Base-by-base conservation (phyloP, 768 basidiomycete species). In the Multifurca ochricompacta region DNA sequence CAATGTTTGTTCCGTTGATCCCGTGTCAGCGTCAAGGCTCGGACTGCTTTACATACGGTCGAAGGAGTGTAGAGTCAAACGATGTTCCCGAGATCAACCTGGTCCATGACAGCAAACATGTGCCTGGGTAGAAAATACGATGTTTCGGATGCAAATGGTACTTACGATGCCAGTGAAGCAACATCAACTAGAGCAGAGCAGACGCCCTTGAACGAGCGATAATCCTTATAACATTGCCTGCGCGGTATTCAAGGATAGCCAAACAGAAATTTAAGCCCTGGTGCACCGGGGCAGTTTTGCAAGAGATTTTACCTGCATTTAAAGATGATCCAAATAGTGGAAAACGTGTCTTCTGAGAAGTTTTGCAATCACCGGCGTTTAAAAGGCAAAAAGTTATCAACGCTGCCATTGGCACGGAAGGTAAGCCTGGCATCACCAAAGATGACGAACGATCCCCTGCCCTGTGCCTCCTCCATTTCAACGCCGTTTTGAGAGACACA, bases 341-440 rank as follows among this genome's bases (percentile, higher is more conserved):
- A n/a, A n/a, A n/a, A n/a, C n/a, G n/a, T n/a, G n/a, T n/a, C n/a
- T n/a, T n/a, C 62, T 62, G 7, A 69, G 54, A 47, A 77, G 70
- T 63, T 77, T 77, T 43, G 72, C 75, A 36, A 70, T 54, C 74
- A 68, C 5, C 68, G 69, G 31, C 60, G 64, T 46, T 73, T 67
- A 39, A 31, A 14, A 27, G 48, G 43, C 16, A 61, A 62, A 32
- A 53, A 62, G 36, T 59, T 46, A 19, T 54, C 42, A 27, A 32
- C 36, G 34, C 62, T 63, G 43, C 53, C 55, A 23, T 57, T 58
- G 14, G 60, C 62, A 53, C 55, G 54, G 54, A 43, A 65, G 19
- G 37, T 27, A 34, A 60, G 57, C 30, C 62, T 21, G 27, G 48
- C 23, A n/a, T n/a, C n/a, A n/a, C n/a, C n/a, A n/a, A n/a, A n/a